Evolutionary conservation across 73 alveolate species (phyloP), one percentile per base, ranked within the genome.

Genomic region (Tetrahymena thermophila): DNA sequence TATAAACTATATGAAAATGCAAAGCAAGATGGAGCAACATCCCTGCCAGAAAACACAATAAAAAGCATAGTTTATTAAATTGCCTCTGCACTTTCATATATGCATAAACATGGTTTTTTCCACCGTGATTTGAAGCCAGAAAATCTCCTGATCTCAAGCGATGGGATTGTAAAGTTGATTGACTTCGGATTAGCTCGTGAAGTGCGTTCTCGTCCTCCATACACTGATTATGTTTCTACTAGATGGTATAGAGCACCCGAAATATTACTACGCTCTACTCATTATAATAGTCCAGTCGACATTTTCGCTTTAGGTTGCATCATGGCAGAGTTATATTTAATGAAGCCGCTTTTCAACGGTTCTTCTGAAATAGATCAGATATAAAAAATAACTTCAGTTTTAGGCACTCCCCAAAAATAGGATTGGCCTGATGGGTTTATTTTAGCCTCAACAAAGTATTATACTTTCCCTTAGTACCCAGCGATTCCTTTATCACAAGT

Each of bases 191-290:
- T 99, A 84, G 99, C 99, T 17, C 98, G 99, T 97, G 99, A 99
- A 94, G 97, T 98, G 55, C 97, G 99, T 84, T 97, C 99, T 35
- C 96, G 98, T 28, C 99, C 99, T 23, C 99, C 99, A 13, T 98
- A 97, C 95, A 99, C 99, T 40, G 99, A 99, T 89, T 99, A 99
- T 96, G 99, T 99, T n/a, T 97, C 99, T 85, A 99, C 99, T 37
- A 97, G 99, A 89, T 99, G 99, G 99, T 99, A 99, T 95, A 56
- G 99, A 55, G 99, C 99, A 19, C 99, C 99, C 25, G 99, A 99
- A 97, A 98, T 98, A 35, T 94, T 99, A 55, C 97, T 99, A 37
- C 96, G 98, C 85, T 98, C 99, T 43, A 97, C 98, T 57, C 96
- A 98, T 71, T 99, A 99, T 97, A 98, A 98, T 94, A 97, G 99